These are phyloP conservation scores for Calonectria pseudoturangicola DNA, from an alignment of 2,329 filamentous ascomycete genomes.

Conservation along the genomic window DNA sequence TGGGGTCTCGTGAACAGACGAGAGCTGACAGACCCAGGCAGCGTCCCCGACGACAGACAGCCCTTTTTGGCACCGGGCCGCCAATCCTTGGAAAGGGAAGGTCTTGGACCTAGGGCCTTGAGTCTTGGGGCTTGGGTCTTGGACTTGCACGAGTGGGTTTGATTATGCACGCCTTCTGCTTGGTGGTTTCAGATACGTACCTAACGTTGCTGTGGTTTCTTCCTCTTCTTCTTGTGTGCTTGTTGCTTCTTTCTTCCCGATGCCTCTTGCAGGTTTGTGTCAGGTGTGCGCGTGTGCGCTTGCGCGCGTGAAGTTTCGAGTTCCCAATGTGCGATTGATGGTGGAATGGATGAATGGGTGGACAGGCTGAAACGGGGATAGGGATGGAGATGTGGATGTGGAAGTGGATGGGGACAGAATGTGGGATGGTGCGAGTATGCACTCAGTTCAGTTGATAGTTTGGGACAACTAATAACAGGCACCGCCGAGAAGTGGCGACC, in stretches of 20 bases:
- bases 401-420: constrained; percentile 4
- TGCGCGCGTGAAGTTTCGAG: constrained; percentile 2
- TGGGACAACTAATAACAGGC: constrained; percentile 37
- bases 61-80: constrained; percentile 12
- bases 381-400: neutral
- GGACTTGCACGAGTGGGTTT: constrained; percentile 24
- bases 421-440: constrained; percentile 25
- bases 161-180: constrained; percentile 36
- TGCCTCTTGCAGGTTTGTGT: constrained; percentile 7
- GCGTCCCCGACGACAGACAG: constrained; percentile 19
- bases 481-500: constrained; percentile 36
- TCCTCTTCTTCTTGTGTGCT: constrained; percentile 1
- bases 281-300: neutral
- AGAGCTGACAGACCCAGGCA: constrained; percentile 26
- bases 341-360: constrained; percentile 8
- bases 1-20: constrained; percentile 33
- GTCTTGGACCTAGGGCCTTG: constrained; percentile 22
- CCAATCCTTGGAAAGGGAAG: constrained; percentile 34
- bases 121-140: constrained; percentile 19
- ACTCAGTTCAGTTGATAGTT: constrained; percentile 23
- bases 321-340: constrained; percentile 32
- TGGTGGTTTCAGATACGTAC: constrained; percentile 41
- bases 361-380: constrained; percentile 3
- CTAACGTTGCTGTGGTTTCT: constrained; percentile 25
- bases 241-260: neutral